Evolutionary conservation across 805 yeast species (phyloP).

Genomic region (Ogataea trehalophila): DNA sequence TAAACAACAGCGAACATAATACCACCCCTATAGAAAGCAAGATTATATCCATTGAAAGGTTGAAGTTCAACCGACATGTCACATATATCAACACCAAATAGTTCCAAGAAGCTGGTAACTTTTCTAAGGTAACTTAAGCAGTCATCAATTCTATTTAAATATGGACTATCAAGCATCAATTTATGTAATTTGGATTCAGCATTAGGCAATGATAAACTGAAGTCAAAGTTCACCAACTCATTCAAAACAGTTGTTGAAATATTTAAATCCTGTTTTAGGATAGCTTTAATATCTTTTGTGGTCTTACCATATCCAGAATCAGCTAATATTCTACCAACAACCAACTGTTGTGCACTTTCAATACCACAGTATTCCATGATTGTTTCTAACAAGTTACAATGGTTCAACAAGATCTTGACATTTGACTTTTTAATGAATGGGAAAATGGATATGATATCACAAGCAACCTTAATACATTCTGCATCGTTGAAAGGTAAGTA

Average conservation of each 20-base stretch:
- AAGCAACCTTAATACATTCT: slow-evolving; percentile 77
- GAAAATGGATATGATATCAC: slow-evolving; percentile 60
- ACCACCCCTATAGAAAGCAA: slow-evolving; percentile 72
- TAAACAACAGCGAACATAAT: slow-evolving; percentile 84
- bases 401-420: slow-evolving; percentile 65
- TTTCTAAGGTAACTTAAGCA: slow-evolving; percentile 58
- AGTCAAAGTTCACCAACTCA: slow-evolving; percentile 77
- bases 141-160: slow-evolving; percentile 53
- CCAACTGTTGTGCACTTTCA: slow-evolving; percentile 64
- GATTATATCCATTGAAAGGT: slow-evolving; percentile 82
- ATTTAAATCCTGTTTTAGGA: slow-evolving; percentile 57
- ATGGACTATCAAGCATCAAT: slow-evolving; percentile 70
- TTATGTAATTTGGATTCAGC: slow-evolving; percentile 61
- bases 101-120: slow-evolving; percentile 48
- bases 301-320: slow-evolving; percentile 69
- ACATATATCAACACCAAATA: slow-evolving; percentile 51
- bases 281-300: slow-evolving; percentile 48
- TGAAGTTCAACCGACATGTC: slow-evolving; percentile 55
- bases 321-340: slow-evolving; percentile 68
- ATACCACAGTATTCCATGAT: slow-evolving; percentile 79
- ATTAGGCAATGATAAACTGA: slow-evolving; percentile 60
- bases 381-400: slow-evolving; percentile 71
- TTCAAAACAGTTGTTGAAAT: slow-evolving; percentile 78
- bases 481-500: slow-evolving; percentile 66
- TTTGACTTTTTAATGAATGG: slow-evolving; percentile 62